A percentile compares a stretch with the other conserved stretches of the same genome.
These are phyloP conservation scores for Hygrophila difformis DNA, from an alignment of 257 asterid genomes.

Conservation along the genomic window DNA sequence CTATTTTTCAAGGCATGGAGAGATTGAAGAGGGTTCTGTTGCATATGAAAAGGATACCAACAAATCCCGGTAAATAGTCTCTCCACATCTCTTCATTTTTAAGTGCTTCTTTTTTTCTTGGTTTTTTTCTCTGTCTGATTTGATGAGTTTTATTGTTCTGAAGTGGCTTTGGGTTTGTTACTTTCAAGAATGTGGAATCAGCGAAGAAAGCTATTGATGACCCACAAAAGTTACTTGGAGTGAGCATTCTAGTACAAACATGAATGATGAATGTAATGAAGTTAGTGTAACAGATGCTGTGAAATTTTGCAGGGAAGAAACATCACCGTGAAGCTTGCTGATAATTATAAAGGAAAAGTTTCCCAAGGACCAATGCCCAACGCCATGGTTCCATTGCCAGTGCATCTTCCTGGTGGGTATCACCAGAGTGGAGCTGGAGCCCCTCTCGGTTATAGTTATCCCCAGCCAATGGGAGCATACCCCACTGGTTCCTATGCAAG, in stretches of 20 bases:
- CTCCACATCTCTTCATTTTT: conserved; percentile 4
- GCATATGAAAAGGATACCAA: conserved; percentile 75
- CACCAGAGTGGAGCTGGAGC: conserved; percentile 32
- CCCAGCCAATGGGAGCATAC: conserved; percentile 40
- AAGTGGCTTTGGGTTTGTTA: conserved; percentile 85
- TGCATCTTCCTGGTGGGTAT: conserved; percentile 38
- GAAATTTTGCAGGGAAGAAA: conserved; percentile 70
- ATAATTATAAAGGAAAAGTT: conserved; percentile 57
- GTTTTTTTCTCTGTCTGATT: conserved; percentile 4
- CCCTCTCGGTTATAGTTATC: conserved; percentile 45
- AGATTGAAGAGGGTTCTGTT: conserved; percentile 88
- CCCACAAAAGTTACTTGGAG: conserved; percentile 75
- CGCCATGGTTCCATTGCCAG: conserved; percentile 35
- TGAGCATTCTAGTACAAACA: conserved; percentile 28
- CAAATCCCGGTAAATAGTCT: conserved; percentile 56
- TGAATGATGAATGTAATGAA: no score
- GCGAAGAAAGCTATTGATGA: conserved; percentile 73
- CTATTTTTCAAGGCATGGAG: conserved; percentile 59
- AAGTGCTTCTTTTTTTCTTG: neutral
- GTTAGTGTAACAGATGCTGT: no score
- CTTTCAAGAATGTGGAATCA: conserved; percentile 63
- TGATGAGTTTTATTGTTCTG: conserved; percentile 25
- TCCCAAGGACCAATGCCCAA: conserved; percentile 39
- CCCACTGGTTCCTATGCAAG: conserved; percentile 30
- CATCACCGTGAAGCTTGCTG: conserved; percentile 80